Evolutionary conservation across 106 monocot species (phyloP), one percentile per base, ranked within the genome.

Genomic region (Hemerocallis citrina): DNA sequence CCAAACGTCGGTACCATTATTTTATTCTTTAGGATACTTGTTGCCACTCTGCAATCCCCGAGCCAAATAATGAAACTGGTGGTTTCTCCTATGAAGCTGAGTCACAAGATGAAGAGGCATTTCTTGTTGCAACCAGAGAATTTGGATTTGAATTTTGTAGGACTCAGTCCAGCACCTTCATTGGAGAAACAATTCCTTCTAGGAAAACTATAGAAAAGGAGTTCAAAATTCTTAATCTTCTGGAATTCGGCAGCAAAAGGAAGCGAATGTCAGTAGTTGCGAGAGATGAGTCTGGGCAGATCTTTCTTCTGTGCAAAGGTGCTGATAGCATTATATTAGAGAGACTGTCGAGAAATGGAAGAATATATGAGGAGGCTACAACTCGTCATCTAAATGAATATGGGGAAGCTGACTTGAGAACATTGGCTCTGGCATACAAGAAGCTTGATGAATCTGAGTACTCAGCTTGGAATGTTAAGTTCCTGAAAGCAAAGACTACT

Each of bases 71-170:
- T 41, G 83, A 74, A 59, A 77, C 80, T 27, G 77, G 88, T 29
- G 47, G 14, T 33, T 65, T 73, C 47, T 77, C 52, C 15, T 83
- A 83, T 63, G 88, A 89, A 74, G 76, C 88, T 24, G 88, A 88
- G 62, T 83, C 88, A 17, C 88, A 83, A 15, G 88, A 89, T 67
- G 88, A 89, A 77, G 83, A 80, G 33, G 74, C 88, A 32, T 83
- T 89, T 66, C 88, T 89, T 74, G 77, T 83, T 44, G 83, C 83
- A 3, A 83, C 83, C 7, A 74, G 80, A 51, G 80, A 89, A 74
- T 89, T 83, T 60, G 88, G 88, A 2, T 88, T 88, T 77, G 88
- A 88, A 48, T 88, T 88, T 46, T 83, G 59, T 49, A 80, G 88
- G 47, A 83, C 83, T 11, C 88, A 89, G 34, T 77, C 88, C 14